These are phyloP conservation scores for Fusarium sulawesiense DNA, from an alignment of 2,329 filamentous ascomycete species.

Conservation along the genomic window DNA sequence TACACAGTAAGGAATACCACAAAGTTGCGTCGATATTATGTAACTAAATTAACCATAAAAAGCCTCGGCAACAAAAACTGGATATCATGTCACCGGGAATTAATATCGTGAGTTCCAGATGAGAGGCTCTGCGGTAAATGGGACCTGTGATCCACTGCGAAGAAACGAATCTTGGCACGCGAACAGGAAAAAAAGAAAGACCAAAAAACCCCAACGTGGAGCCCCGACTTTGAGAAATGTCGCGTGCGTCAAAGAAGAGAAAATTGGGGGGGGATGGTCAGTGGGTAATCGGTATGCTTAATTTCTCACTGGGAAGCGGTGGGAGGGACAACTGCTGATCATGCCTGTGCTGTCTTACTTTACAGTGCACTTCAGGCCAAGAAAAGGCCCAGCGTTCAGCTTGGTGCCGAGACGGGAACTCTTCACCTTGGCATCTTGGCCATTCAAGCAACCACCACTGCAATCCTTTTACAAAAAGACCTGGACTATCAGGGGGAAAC, in stretches of 20 bases:
- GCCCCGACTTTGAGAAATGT: background rate
- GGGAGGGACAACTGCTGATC: background rate
- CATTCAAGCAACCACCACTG: background rate
- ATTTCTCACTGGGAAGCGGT: background rate
- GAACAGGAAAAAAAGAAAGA: background rate
- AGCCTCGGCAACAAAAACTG: background rate
- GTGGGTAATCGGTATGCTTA: constrained; percentile 1
- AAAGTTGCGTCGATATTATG: background rate
- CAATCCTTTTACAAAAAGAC: background rate
- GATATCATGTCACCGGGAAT: background rate
- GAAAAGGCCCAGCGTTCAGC: constrained; percentile 10
- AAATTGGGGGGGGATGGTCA: background rate
- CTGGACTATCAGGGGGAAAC: background rate
- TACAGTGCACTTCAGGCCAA: background rate
- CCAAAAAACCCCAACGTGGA: background rate
- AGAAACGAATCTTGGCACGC: background rate
- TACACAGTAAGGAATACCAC: background rate
- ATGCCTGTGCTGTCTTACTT: background rate
- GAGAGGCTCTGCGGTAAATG: constrained; percentile 22
- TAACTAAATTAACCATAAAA: background rate
- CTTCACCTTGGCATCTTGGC: constrained; percentile 4
- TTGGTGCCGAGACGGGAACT: background rate
- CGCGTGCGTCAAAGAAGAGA: background rate
- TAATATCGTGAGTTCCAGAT: background rate
- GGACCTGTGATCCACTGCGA: background rate